These are phyloP conservation scores for Tulasnella sp. DNA, from an alignment of 768 basidiomycete species.

Conservation along the genomic window DNA sequence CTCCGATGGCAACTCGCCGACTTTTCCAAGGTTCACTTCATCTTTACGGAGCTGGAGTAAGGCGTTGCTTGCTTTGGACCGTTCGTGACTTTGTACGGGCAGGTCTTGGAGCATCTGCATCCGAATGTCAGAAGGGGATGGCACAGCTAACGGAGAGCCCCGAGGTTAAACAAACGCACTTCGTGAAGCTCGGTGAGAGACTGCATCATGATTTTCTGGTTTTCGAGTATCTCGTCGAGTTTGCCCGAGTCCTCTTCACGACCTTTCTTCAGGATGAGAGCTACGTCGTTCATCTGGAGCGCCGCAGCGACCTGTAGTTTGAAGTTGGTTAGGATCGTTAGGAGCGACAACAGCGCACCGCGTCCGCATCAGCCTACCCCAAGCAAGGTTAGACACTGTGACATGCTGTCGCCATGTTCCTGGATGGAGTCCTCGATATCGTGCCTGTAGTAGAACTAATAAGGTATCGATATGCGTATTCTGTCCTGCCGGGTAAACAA, in stretches of 20 bases:
- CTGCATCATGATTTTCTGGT: background rate
- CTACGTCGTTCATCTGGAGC: background rate
- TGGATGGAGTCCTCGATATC: background rate
- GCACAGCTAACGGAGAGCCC: background rate
- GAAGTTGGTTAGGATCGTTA: too few species aligned
- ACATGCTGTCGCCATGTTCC: background rate
- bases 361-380: background rate
- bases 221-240: background rate
- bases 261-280: background rate
- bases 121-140: background rate
- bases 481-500: too few species aligned
- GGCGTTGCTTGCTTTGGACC: background rate
- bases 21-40: background rate
- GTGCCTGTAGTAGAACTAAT: background rate
- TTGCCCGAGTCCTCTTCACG: background rate
- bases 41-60: background rate
- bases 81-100: background rate
- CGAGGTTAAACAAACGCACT: background rate
- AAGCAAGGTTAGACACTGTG: background rate
- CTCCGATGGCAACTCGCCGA: background rate
- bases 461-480: background rate
- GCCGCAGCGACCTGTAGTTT: background rate
- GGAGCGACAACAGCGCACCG: too few species aligned
- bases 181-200: background rate
- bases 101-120: background rate